Percentiles rank a stretch among this genome's conserved stretches.
These are phyloP conservation scores for Trichoderma atrobrunneum DNA, from an alignment of 2,329 filamentous ascomycete species.

Conservation along the genomic window DNA sequence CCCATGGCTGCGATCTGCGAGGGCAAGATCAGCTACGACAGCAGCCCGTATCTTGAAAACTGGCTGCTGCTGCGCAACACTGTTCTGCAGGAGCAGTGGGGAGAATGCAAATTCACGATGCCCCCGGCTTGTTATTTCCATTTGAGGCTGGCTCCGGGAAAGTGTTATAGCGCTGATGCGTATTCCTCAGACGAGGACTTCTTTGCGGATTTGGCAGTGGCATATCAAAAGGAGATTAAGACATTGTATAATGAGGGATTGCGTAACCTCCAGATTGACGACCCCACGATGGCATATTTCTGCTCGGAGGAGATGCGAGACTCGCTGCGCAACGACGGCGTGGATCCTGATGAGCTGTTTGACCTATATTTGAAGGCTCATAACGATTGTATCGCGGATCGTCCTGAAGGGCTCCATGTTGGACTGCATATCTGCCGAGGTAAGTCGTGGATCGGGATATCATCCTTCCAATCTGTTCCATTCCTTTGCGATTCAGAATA, in stretches of 20 bases:
- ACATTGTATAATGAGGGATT: conserved; percentile 54
- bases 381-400: conserved; percentile 63
- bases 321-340: conserved; percentile 55
- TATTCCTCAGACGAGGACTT: conserved; percentile 54
- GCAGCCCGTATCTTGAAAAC: conserved; percentile 44
- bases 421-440: conserved; percentile 62
- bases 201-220: conserved; percentile 55
- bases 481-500: no score
- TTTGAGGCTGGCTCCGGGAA: conserved; percentile 47
- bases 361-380: conserved; percentile 70
- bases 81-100: conserved; percentile 57
- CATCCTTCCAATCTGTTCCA: no score
- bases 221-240: conserved; percentile 53
- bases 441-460: conserved; percentile 23
- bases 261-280: conserved; percentile 59
- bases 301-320: conserved; percentile 65
- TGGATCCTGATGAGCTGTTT: conserved; percentile 62
- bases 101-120: conserved; percentile 65
- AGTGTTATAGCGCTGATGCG: conserved; percentile 51
- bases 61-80: conserved; percentile 38
- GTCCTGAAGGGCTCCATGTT: conserved; percentile 64
- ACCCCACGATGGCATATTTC: conserved; percentile 64
- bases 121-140: conserved; percentile 69
- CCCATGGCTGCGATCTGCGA: conserved; percentile 42
- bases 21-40: conserved; percentile 41